Base-by-base conservation (phyloP, 2,329 filamentous ascomycete species). In the Cladosporium oxysporum region DNA sequence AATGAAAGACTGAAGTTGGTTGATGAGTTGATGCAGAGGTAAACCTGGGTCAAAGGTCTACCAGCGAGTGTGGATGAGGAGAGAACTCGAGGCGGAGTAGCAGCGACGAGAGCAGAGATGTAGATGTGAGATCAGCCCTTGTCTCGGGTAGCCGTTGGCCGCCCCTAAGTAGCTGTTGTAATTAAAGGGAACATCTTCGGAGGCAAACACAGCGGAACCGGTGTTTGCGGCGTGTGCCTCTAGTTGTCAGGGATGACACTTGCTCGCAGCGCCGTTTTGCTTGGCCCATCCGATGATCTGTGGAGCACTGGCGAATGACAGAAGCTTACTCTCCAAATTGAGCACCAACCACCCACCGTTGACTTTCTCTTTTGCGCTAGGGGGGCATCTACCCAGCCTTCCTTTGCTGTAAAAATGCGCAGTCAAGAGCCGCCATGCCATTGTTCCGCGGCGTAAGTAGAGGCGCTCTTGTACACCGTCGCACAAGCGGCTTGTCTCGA, bases 101-200 rank as follows among this genome's bases (percentile, higher is more conserved):
- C 28, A 49, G 61, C 31, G 57, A 59, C 31, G 35, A 52, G 41
- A 57, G 55, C 55, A 47, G 37, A 63, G 49, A 55, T 57, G 60
- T 62, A 62, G 50, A 57, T 29, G 37, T 28, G 57, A 59, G n/a
- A 35, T 52, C 50, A 47, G 26, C 31, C 35, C 61, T 52, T 16
- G 55, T 31, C 31, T 63, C 61, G 61, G 50, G 61, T 63, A 57
- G 61, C 33, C 61, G 61, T 63, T 63, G 61, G 41, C 33, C 21
- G 10, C 60, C 53, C 60, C 61, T 63, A 63, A 63, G 50, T 47
- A 57, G 26, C 35, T 57, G 26, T 63, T 37, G n/a, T 63, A 63
- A 63, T 63, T 57, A 47, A 63, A 63, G 61, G 61, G 61, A n/a
- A 35, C 23, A 57, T 63, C 61, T 52, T 63, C 61, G 61, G 61